Base-by-base conservation (phyloP, 371 early-diverging fungal species). In the Umbelopsis sp. region DNA sequence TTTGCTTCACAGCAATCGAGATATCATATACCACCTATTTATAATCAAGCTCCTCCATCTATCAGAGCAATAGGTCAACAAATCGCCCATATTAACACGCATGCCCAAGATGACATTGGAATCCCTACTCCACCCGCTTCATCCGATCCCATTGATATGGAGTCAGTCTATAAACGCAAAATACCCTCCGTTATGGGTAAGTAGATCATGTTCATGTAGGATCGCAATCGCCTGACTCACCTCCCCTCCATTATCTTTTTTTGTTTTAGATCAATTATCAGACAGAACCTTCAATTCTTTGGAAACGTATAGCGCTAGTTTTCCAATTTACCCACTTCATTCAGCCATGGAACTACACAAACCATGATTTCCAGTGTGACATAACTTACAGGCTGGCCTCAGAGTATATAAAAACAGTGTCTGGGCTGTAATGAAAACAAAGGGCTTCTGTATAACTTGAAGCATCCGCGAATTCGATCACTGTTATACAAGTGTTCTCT, bases 171-270 rank as follows among this genome's bases (percentile, higher is more conserved):
- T 24, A 76, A 69, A 51, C 68, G 73, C 29, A 57, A 63, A 37
- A 76, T 76, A 41, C 76, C 76, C 1, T 73, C 73, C 46, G 51
- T 76, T 12, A 71, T 70, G 66, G 76, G 75, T 75, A 75, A 64
- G 46, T 25, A 29, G 18, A 50, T 29, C 5, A 22, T 52, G 50
- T 57, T 44, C 44, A 22, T 38, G 11, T 45, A 22, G 32, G 11
- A 9, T 18, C 11, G n/a, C 7, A 45, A n/a, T 46, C 12, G 57
- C 29, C 32, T 57, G n/a, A 25, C 52, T 16, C 8, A 25, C 20
- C 38, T 65, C 53, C 20, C 22, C 22, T 22, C 22, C 22, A 22
- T 18, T 57, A 18, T 38, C 4, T 9, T 22, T 22, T 22, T 22
- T 53, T 7, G 29, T 29, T 5, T 29, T 41, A 76, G 76, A 76